Conservation (phyloP, 345 rosid species). For the Boechera stricta region DNA sequence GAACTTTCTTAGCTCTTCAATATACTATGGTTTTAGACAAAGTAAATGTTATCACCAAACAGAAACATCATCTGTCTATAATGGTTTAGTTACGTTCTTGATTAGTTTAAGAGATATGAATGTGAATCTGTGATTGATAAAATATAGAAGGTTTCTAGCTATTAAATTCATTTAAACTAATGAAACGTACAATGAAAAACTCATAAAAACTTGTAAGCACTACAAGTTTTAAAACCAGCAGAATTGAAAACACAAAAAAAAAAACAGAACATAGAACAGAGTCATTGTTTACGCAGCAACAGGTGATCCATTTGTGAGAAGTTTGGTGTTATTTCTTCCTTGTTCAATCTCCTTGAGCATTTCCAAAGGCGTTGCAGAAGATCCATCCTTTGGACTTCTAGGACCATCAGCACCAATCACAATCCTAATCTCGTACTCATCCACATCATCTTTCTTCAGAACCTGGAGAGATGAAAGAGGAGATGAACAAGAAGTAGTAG, state of each 20-base stretch:
- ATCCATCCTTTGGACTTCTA: conserved; percentile 28
- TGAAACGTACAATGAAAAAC: conserved; percentile 7
- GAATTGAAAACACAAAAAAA: conserved; percentile 6
- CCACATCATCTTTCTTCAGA: conserved; percentile 31
- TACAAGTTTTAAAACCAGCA: conserved; percentile 27
- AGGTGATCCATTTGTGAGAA: conserved; percentile 34
- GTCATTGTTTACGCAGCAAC: conserved; percentile 21
- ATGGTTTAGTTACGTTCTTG: conserved; percentile 1
- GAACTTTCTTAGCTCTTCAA: background rate
- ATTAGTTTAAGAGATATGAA: background rate
- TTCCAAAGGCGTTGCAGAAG: conserved; percentile 23
- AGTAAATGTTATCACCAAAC: background rate
- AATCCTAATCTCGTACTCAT: conserved; percentile 38
- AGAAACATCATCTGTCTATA: background rate
- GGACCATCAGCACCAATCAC: conserved; percentile 38
- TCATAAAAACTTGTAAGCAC: conserved; percentile 34
- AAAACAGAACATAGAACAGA: conserved; percentile 33
- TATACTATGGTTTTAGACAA: background rate
- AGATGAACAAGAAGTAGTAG: conserved; percentile 32
- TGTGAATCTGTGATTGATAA: conserved; percentile 18
- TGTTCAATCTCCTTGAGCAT: conserved; percentile 36
- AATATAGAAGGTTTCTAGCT: background rate
- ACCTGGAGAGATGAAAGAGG: conserved; percentile 38
- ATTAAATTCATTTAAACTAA: conserved; percentile 10
- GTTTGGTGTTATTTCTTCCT: conserved; percentile 36